Conservation (phyloP, 2,329 filamentous ascomycete species). For the Calonectria pauciramosa region DNA sequence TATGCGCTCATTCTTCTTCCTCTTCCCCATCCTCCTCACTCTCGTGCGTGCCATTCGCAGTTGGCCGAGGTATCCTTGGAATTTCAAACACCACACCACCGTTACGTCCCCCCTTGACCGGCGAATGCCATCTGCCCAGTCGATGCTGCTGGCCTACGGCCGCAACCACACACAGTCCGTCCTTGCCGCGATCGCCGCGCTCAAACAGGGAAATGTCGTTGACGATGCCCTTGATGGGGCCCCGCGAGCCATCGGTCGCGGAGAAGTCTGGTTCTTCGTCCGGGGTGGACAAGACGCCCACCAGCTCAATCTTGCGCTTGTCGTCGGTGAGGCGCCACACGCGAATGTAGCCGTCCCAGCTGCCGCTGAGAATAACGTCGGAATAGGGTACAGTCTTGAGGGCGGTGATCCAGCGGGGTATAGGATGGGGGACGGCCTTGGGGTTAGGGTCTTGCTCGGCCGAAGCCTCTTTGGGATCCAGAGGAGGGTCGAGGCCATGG, state of each 20-base stretch:
- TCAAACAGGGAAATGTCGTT: constrained; percentile 93
- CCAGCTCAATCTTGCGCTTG: constrained; percentile 80
- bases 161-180: constrained; percentile 87
- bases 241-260: constrained; percentile 48
- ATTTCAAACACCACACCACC: constrained; percentile 92
- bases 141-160: constrained; percentile 89
- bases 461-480: constrained; percentile 77
- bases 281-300: constrained; percentile 74
- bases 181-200: constrained; percentile 80
- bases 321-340: constrained; percentile 89
- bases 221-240: constrained; percentile 78
- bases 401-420: constrained; percentile 92
- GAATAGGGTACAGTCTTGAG: constrained; percentile 89
- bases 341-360: constrained; percentile 89
- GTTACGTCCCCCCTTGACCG: constrained; percentile 74
- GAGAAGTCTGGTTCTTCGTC: constrained; percentile 38
- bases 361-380: constrained; percentile 90
- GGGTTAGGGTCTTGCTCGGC: constrained; percentile 77
- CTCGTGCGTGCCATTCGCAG: constrained; percentile 52
- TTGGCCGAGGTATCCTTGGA: constrained; percentile 59
- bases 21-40: constrained; percentile 38
- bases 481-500: constrained; percentile 84
- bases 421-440: constrained; percentile 71
- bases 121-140: constrained; percentile 83
- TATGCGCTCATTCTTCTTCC: constrained; percentile 39